Base-by-base conservation (phyloP, 208 protist genomes). In the Acanthamoeba healyi region DNA sequence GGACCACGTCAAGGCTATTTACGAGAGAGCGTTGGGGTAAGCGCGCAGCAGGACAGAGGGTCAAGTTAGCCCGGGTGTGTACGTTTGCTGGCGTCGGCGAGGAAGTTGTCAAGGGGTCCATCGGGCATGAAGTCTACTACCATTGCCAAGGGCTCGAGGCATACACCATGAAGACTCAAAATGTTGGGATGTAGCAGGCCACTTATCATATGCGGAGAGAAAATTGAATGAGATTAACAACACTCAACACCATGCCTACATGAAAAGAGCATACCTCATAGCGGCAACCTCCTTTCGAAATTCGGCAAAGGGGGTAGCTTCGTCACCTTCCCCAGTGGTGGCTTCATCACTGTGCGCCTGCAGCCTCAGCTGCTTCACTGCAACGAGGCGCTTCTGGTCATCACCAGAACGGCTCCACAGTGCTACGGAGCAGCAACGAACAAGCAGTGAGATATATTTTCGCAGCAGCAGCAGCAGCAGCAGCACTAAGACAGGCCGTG, bases 81-180 rank as follows among this genome's bases (percentile, higher is more conserved):
- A 51, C 63, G 44, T 14, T 14, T 51, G 44, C 44, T 51, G 14
- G 44, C 44, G 44, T 87, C 38, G 29, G 79, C 5, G 0, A 87
- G 44, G 14, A 87, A 40, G 79, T n/a, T 19, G 14, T 87, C 79
- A 14, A 87, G 49, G 44, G 40, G 34, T 29, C 79, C 79, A 87
- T 87, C 79, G 14, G 79, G 29, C 79, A 87, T 87, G 49, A 61
- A 87, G 19, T 87, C 79, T 24, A 87, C 14, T 32, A 77, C 67
- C 67, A 77, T 77, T 24, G 67, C 67, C 40, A 77, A 77, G 19
- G 67, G 67, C 15, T 77, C 67, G 34, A 77, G 40, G 67, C 67
- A 77, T 22, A 77, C 40, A 4, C 67, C 67, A 26, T 77, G 67
- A 10, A 77, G 67, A 3, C 32, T 40, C 32, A 77, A 22, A 22